Base-by-base conservation (phyloP, 495 filamentous ascomycete species). In the Hypoxylon trugodes region DNA sequence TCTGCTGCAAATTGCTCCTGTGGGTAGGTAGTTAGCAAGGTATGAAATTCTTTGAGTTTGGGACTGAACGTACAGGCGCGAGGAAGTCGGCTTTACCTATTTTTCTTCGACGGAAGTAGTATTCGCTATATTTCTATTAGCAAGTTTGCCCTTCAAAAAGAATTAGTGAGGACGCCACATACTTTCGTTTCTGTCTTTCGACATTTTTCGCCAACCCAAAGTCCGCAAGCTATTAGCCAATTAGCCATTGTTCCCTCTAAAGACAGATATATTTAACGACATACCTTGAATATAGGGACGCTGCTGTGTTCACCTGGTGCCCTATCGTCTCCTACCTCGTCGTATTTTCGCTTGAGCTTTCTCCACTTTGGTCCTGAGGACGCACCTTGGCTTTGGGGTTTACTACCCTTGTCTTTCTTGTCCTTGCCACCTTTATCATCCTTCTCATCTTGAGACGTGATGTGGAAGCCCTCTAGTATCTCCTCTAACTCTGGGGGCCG, bases 1-100 rank as follows among this genome's bases (percentile, higher is more conserved):
- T 67, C 58, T 1, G 24, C 0, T 1, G 12, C 22, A 15, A 61
- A 67, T 61, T 67, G 64, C 28, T 67, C 64, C 64, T 67, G 2
- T 24, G 41, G 8, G 25, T 22, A 30, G 35, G 9, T 15, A 19
- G 9, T 25, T 3, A 10, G 3, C 57, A 25, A 63, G 60, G 12
- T 24, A n/a, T 13, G 6, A 2, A 6, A 8, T 12, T 2, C 7
- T 36, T n/a, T 1, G 7, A 9, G 6, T 18, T 2, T 7, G 7
- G 6, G 16, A 28, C 2, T 7, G 4, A 42, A 58, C 64, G 6
- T 61, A 67, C 64, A 18, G 64, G 64, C 9, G 57, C 33, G 13
- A 26, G n/a, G 21, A 13, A 48, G 3, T 13, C 6, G 6, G 2
- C 1, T 21, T 67, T 67, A 0, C 64, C 64, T 19, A 6, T 9